These are phyloP conservation scores for Termitomyces sp. DNA, from an alignment of 768 basidiomycete species.

Conservation along the genomic window DNA sequence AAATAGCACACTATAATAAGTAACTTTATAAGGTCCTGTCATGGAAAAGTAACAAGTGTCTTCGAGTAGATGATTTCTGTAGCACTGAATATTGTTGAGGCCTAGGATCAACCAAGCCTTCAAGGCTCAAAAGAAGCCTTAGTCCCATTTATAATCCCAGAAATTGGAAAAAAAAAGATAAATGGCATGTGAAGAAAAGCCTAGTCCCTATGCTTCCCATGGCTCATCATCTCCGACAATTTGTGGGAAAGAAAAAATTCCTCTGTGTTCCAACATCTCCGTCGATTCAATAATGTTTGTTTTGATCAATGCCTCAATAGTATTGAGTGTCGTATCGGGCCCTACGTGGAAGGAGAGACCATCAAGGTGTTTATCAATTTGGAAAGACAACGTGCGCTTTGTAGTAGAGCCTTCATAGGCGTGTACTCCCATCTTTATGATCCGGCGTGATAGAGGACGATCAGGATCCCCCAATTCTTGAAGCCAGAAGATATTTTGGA, in stretches of 20 bases:
- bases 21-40: too few relatives aligned
- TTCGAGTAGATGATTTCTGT: not conserved
- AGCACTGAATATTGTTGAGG: not conserved
- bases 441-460: constrained; percentile 9
- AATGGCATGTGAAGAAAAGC: not conserved
- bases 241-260: not conserved
- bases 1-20: too few relatives aligned
- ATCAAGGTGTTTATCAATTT: constrained; percentile 15
- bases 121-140: too few relatives aligned
- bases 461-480: constrained; percentile 1
- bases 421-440: constrained; percentile 12
- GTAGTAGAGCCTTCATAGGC: constrained; percentile 12
- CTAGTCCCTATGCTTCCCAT: not conserved
- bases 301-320: constrained; percentile 1
- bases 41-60: too few relatives aligned
- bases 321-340: constrained; percentile 11
- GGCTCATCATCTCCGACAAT: not conserved
- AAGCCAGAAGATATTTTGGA: constrained; percentile 21
- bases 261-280: not conserved
- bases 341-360: constrained; percentile 7
- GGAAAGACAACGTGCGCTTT: constrained; percentile 9
- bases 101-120: too few relatives aligned
- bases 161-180: not conserved
- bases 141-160: too few relatives aligned
- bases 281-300: not conserved